A percentile compares a stretch with the other conserved stretches of the same genome.
Conservation (phyloP, 805 yeast species). For the Teunomyces panamensis region DNA sequence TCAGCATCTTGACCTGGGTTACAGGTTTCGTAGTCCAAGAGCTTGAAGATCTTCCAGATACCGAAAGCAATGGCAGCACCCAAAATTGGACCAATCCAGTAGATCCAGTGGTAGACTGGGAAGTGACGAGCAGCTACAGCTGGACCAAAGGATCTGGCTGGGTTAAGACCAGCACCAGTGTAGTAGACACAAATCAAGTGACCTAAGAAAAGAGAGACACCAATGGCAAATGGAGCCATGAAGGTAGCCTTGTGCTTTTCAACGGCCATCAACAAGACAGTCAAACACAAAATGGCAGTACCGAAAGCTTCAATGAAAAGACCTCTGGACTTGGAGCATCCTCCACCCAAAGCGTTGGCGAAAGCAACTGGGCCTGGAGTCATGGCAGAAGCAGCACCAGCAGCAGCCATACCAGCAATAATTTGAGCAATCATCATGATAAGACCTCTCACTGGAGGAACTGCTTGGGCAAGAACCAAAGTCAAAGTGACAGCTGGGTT, state of each 20-base stretch:
- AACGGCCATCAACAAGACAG: constrained; percentile 80
- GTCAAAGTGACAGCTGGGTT: constrained; percentile 86
- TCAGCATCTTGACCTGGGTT: constrained; percentile 71
- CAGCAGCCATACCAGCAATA: constrained; percentile 88
- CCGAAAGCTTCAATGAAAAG: constrained; percentile 80
- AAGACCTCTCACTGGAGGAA: constrained; percentile 67
- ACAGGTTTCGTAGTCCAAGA: constrained; percentile 64
- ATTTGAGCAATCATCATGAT: constrained; percentile 67
- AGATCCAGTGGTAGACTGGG: constrained; percentile 87
- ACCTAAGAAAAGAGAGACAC: constrained; percentile 75
- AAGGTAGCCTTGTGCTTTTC: constrained; percentile 74
- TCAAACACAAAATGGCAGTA: constrained; percentile 66
- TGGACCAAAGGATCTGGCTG: constrained; percentile 88
- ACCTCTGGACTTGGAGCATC: constrained; percentile 70
- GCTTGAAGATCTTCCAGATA: constrained; percentile 64
- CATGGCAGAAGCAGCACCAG: constrained; percentile 82
- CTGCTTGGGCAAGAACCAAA: constrained; percentile 67
- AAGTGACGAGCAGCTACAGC: constrained; percentile 66
- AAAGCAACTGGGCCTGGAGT: constrained; percentile 77
- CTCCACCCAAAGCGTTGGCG: constrained; percentile 71
- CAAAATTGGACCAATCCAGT: constrained; percentile 84
- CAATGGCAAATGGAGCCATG: constrained; percentile 81
- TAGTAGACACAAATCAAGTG: constrained; percentile 78
- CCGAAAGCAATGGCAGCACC: constrained; percentile 67
- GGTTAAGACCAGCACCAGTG: constrained; percentile 91